Percentiles rank a stretch among this genome's conserved stretches.
These are phyloP conservation scores for Rubroboletus pulcherrimus DNA, from an alignment of 768 basidiomycete genomes.

Conservation along the genomic window DNA sequence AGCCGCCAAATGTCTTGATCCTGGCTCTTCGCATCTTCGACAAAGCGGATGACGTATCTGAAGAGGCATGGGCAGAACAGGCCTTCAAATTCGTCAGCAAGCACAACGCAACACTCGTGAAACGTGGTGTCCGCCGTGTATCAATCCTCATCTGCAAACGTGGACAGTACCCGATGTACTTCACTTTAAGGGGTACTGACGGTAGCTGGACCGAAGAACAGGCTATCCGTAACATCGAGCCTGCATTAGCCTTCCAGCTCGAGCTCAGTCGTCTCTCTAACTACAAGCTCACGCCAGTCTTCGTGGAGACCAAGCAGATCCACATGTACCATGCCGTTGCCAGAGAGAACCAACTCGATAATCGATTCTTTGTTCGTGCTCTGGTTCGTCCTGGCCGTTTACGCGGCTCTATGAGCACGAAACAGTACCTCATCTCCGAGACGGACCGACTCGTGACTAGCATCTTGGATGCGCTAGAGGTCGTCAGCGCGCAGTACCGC, in stretches of 20 bases:
- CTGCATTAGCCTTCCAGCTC: slow-evolving; percentile 95
- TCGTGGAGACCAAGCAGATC: slow-evolving; percentile 95
- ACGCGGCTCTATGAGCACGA: slow-evolving; percentile 85
- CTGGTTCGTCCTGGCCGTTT: slow-evolving; percentile 94
- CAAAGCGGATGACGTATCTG: slow-evolving; percentile 70
- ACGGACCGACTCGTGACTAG: slow-evolving; percentile 94
- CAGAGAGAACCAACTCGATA: slow-evolving; percentile 95
- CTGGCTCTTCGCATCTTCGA: slow-evolving; percentile 87
- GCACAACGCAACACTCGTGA: slow-evolving; percentile 54
- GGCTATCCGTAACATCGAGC: slow-evolving; percentile 97
- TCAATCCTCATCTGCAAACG: slow-evolving; percentile 90
- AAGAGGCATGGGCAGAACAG: slow-evolving; percentile 72
- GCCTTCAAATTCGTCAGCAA: slow-evolving; percentile 72
- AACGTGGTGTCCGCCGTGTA: slow-evolving; percentile 85
- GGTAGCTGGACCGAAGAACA: slow-evolving; percentile 89
- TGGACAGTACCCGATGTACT: slow-evolving; percentile 91
- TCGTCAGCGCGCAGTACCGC: slow-evolving; percentile 84
- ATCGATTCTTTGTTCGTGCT: slow-evolving; percentile 96
- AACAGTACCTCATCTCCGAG: slow-evolving; percentile 98
- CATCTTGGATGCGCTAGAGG: slow-evolving; percentile 91
- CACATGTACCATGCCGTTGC: slow-evolving; percentile 97
- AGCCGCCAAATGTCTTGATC: slow-evolving; percentile 92
- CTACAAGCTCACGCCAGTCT: slow-evolving; percentile 95
- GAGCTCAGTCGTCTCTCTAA: slow-evolving; percentile 95
- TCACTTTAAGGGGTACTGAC: slow-evolving; percentile 76